Base-by-base conservation (phyloP, 2,329 filamentous ascomycete genomes). In the Pseudogymnoascus sp. region DNA sequence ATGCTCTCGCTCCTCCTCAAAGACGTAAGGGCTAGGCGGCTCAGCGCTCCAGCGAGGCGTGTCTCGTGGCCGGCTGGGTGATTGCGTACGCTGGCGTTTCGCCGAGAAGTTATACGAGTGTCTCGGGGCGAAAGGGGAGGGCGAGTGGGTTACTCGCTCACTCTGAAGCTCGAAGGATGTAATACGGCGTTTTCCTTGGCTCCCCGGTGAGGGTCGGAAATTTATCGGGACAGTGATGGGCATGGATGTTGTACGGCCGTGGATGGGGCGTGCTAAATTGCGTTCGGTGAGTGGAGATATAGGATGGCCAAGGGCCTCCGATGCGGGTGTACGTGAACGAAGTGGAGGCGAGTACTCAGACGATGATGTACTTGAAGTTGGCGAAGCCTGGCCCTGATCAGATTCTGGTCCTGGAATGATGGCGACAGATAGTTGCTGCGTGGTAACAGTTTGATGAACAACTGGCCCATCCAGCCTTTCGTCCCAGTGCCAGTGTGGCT, bases 401-500 rank as follows among this genome's bases (percentile, higher is more conserved):
- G 72, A 72, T 56, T 76, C 77, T 33, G 74, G 74, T 19, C 76
- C 74, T 44, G 77, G 76, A 33, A 76, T 78, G 15, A 78, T 73
- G 56, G 75, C 79, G 60, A 77, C 71, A 7, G 77, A 77, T 6
- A 69, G 70, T 15, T 70, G 66, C 2, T 74, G 71, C 1, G 76
- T 78, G 19, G 72, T 70, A 65, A 82, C 82, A 0, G 80, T 81
- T 0, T 78, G 76, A 46, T 78, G 74, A 9, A 78, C 70, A 40
- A 42, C 38, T 4, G 77, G 70, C 37, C 82, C 82, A 68, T 93
- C 89, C 6, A 90, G 80, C 4, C 80, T 78, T 61, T 86, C 83
- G 67, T 86, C 82, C 78, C 83, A 89, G 3, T 80, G 75, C 89
- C 89, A 92, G 70, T 83, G 89, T 17, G 83, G 76, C 69, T 89